A percentile compares a stretch with the other conserved stretches of the same genome.
Evolutionary conservation across 169 alveolate species (phyloP).

Genomic region (Theileria equi): DNA sequence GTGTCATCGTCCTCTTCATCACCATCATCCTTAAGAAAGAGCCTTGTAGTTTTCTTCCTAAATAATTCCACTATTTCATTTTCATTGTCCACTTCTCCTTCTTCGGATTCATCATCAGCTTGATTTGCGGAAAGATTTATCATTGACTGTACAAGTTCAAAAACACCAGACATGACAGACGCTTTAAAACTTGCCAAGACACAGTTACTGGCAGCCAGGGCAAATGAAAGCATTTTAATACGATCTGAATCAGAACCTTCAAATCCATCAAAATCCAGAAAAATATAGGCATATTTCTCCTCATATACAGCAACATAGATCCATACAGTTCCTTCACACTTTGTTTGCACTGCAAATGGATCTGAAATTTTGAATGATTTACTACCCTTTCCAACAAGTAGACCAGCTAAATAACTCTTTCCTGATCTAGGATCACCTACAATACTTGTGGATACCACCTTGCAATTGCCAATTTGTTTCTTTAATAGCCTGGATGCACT

Average conservation of each 20-base stretch:
- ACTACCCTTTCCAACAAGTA: conserved; percentile 42
- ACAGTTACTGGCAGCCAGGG: conserved; percentile 29
- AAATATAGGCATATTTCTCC: conserved; percentile 48
- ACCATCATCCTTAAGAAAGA: neutral
- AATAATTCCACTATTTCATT: conserved; percentile 12
- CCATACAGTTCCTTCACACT: conserved; percentile 60
- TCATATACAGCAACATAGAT: conserved; percentile 44
- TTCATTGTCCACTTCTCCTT: neutral
- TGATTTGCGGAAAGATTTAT: conserved; percentile 16
- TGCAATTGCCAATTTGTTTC: conserved; percentile 19
- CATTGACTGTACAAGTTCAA: conserved; percentile 42
- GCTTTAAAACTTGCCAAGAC: conserved; percentile 30
- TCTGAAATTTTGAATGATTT: conserved; percentile 35
- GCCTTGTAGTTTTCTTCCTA: neutral
- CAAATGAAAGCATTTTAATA: conserved; percentile 20
- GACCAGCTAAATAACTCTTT: conserved; percentile 53
- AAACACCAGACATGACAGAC: conserved; percentile 37
- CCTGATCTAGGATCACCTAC: conserved; percentile 52
- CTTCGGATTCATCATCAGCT: neutral
- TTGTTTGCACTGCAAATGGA: conserved; percentile 8
- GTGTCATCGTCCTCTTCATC: conserved; percentile 14
- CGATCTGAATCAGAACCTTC: conserved; percentile 33
- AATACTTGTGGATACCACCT: conserved; percentile 38
- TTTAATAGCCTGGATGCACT: conserved; percentile 25
- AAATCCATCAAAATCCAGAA: conserved; percentile 50